Base-by-base conservation (phyloP, 257 asterid species). In the Ehretia macrophylla region DNA sequence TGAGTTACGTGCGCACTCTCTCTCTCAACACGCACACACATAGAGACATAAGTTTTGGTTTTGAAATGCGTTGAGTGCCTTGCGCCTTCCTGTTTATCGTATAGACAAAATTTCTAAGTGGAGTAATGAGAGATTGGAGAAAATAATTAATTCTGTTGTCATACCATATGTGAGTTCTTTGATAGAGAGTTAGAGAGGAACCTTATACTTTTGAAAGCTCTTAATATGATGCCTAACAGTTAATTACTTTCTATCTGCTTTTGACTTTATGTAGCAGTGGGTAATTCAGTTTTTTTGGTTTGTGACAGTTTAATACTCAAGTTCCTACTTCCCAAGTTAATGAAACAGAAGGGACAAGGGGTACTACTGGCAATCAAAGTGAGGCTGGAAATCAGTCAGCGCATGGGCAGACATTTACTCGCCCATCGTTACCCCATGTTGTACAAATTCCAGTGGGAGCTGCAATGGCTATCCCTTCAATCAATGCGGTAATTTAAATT, bases 401-500 rank as follows among this genome's bases (percentile, higher is more conserved):
- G 57, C 73, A 83, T 48, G 78, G 75, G 69, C 96, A 75, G 64
- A 59, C 87, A 51, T 72, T 76, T 63, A 67, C 72, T 39, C 83
- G 85, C 53, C 92, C 79, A 72, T 65, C 87, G 66, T 62, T 77
- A 56, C 67, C 88, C 17, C 77, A 75, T 69, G 70, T 66, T 39
- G 59, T 72, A 67, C 97, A 83, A 79, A 74, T 73, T 61, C 96
- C 96, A 23, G 19, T 80, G 12, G 92, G 96, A 64, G 82, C 86
- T 60, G 71, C 86, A 58, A 53, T 80, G 63, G 76, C 97, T 32
- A 39, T 83, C 58, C 99, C 96, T 8, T 66, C 94, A 1, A 74
- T 87, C 55, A 83, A 78, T 72, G 67, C 68, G 95, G 99, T 89
- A 81, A 59, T 5, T 13, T 16, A 8, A 17, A 19, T 56, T 54